Conservation (phyloP, 169 alveolate species). For the Cryptosporidium baileyi region DNA sequence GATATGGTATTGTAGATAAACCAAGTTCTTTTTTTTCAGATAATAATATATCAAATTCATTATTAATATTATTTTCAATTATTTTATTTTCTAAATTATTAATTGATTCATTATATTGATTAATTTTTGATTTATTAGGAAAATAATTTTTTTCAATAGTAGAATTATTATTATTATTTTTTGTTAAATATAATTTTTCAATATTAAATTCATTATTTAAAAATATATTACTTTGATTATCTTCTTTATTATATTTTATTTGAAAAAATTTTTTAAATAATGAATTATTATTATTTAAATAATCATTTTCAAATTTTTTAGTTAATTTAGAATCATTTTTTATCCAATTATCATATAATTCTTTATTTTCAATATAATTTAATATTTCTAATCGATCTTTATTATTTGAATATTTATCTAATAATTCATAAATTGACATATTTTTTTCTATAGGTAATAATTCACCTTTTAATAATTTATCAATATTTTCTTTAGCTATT, state of each 20-base stretch:
- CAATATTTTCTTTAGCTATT: not conserved
- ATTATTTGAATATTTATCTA: not conserved
- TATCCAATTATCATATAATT: conserved; percentile 20
- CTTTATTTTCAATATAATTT: conserved; percentile 3
- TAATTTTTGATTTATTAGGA: not conserved
- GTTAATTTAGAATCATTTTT: not conserved
- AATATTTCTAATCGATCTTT: not conserved
- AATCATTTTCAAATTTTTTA: too few species aligned
- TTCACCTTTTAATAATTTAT: conserved; percentile 5
- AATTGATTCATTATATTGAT: not conserved
- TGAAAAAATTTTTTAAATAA: not conserved
- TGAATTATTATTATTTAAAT: too few species aligned
- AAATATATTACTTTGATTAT: not conserved
- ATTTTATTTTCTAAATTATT: not conserved
- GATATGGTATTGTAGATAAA: too few species aligned
- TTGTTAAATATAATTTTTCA: not conserved
- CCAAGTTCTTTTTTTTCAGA: conserved; percentile 6
- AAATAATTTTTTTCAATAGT: too few species aligned
- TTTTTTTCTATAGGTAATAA: conserved; percentile 3
- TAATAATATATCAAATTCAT: not conserved
- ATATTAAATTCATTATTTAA: not conserved
- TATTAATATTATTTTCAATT: too few species aligned
- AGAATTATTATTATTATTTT: too few species aligned
- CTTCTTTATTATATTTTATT: not conserved
- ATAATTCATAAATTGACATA: not conserved